Conservation (phyloP, 2,329 filamentous ascomycete species). For the Botrytis fabae region DNA sequence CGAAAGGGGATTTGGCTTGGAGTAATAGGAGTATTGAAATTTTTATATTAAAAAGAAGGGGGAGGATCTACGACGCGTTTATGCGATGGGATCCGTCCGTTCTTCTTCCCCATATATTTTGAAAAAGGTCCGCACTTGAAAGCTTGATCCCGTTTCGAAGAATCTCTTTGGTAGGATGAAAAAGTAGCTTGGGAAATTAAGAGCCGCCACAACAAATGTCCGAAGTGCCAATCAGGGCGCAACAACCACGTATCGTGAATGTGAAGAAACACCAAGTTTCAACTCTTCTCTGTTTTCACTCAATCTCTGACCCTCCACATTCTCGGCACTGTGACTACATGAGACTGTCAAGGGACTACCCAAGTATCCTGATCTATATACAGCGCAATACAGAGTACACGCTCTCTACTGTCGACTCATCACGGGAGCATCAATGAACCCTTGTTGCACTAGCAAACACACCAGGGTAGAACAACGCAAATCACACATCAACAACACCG, state of each 20-base stretch:
- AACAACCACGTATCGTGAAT: background rate
- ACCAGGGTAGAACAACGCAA: background rate
- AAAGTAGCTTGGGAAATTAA: constrained; percentile 1
- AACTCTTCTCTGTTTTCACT: background rate
- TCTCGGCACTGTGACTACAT: background rate
- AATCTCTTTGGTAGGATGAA: background rate
- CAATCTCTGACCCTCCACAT: constrained; percentile 10
- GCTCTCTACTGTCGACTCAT: background rate
- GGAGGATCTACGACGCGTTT: background rate
- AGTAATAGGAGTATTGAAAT: background rate
- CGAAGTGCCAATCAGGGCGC: constrained; percentile 11
- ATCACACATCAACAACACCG: background rate
- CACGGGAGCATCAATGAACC: background rate
- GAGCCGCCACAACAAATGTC: constrained; percentile 19
- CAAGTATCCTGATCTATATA: constrained; percentile 1
- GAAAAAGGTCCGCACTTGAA: constrained; percentile 4
- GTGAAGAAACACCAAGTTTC: constrained; percentile 9
- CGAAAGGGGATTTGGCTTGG: background rate
- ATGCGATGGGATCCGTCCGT: constrained; percentile 4
- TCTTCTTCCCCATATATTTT: background rate
- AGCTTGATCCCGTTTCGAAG: constrained; percentile 13
- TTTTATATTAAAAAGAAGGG: constrained; percentile 14
- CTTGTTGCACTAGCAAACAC: constrained; percentile 2
- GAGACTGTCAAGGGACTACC: background rate
- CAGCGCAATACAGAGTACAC: background rate